Conservation (phyloP, 2,329 filamentous ascomycete species). For the Scytalidium lignicola region DNA sequence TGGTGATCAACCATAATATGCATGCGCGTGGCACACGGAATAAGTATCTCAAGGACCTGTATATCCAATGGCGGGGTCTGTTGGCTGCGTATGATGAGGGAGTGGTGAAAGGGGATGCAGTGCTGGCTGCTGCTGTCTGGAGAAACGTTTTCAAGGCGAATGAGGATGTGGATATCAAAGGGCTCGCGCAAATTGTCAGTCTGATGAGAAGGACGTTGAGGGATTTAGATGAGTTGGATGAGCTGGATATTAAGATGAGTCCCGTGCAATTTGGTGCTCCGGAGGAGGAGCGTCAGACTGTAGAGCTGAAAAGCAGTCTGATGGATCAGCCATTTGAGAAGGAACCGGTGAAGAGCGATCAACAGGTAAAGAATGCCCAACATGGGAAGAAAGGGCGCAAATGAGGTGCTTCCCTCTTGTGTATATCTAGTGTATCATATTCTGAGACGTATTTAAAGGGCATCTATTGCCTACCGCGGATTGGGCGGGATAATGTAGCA, state of each 20-base stretch:
- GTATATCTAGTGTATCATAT: not conserved
- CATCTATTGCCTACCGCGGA: not conserved
- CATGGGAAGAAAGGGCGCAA: not conserved
- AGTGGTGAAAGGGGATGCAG: conserved; percentile 68
- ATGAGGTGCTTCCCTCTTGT: not conserved
- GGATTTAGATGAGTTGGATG: conserved; percentile 46
- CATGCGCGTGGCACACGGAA: conserved; percentile 53
- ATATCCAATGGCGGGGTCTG: conserved; percentile 85
- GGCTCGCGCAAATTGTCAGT: conserved; percentile 55
- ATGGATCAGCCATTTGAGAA: conserved; percentile 30
- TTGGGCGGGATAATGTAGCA: not conserved
- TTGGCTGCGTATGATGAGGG: conserved; percentile 83
- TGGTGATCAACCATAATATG: conserved; percentile 74
- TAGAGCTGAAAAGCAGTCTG: conserved; percentile 32
- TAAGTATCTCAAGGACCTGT: conserved; percentile 78
- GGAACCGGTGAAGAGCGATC: not conserved
- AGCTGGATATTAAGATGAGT: conserved; percentile 44
- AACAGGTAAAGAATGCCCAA: not conserved
- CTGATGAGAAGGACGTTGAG: conserved; percentile 56
- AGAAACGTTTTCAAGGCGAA: conserved; percentile 82
- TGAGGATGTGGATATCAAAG: conserved; percentile 55
- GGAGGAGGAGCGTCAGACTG: conserved; percentile 30
- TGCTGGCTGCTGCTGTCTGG: conserved; percentile 81
- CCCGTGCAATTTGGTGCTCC: conserved; percentile 46
- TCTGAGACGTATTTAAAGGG: not conserved